These are phyloP conservation scores for Ascoidea asiatica DNA, from an alignment of 805 yeast species.

Conservation along the genomic window DNA sequence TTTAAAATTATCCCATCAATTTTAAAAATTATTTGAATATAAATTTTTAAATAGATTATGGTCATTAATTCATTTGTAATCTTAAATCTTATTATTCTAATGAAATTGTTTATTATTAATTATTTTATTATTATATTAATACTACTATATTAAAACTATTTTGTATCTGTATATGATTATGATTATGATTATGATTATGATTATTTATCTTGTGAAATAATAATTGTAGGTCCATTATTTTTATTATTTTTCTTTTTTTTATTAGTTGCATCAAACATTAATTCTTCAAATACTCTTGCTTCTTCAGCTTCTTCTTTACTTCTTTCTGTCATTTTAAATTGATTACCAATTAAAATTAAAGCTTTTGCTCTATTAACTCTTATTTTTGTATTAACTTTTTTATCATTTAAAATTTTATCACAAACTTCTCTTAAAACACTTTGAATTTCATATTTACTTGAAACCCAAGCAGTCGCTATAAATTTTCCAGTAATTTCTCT, in stretches of 20 bases:
- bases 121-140: too few relatives aligned
- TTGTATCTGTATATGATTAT: too few relatives aligned
- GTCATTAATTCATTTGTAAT: too few relatives aligned
- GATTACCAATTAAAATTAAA: constrained; percentile 53
- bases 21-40: too few relatives aligned
- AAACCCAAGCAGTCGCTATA: constrained; percentile 90
- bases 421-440: constrained; percentile 72
- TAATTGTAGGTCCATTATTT: constrained; percentile 5
- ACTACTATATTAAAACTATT: too few relatives aligned
- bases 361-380: constrained; percentile 73
- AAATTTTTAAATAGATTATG: too few relatives aligned
- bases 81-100: too few relatives aligned
- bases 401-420: constrained; percentile 63
- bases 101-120: too few relatives aligned
- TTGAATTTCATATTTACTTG: constrained; percentile 77
- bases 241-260: constrained; percentile 41
- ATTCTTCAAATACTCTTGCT: constrained; percentile 79
- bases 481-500: constrained; percentile 76
- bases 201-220: background rate
- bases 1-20: too few relatives aligned
- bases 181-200: background rate
- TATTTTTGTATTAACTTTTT: constrained; percentile 40
- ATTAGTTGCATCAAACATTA: constrained; percentile 74
- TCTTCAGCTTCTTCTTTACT: constrained; percentile 87
- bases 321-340: constrained; percentile 54